phyloP scores from a whole-genome alignment of 257 asterid species.

The Primulina tabacum region DNA sequence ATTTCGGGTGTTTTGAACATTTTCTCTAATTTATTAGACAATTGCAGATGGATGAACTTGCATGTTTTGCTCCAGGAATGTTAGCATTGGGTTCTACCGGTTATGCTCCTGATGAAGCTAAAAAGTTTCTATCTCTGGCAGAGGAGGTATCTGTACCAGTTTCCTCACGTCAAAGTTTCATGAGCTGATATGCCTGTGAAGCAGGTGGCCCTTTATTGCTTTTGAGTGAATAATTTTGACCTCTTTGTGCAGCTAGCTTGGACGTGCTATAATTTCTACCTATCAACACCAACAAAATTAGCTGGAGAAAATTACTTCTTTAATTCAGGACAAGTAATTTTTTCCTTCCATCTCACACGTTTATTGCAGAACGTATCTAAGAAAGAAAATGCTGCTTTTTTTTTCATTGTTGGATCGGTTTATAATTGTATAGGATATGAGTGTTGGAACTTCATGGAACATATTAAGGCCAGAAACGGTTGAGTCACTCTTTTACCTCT shows the following conservation, averaged over 20 bases:
- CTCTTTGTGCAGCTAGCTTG: constrained; percentile 78
- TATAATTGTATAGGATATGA: constrained; percentile 67
- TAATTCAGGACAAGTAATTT: constrained; percentile 66
- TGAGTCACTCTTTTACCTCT: constrained; percentile 95
- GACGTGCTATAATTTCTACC: constrained; percentile 99
- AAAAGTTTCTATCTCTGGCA: constrained; percentile 71
- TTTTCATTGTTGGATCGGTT: constrained; percentile 14
- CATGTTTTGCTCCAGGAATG: constrained; percentile 99
- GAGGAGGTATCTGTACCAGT: constrained; percentile 67
- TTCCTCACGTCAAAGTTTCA: constrained; percentile 17
- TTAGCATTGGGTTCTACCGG: constrained; percentile 90
- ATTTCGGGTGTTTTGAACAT: constrained; percentile 7
- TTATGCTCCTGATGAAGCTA: constrained; percentile 78
- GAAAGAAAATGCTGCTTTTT: neutral
- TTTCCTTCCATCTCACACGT: constrained; percentile 11
- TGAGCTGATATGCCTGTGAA: constrained; percentile 17
- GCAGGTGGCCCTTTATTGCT: constrained; percentile 17
- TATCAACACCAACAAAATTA: constrained; percentile 93
- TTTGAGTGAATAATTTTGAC: constrained; percentile 25
- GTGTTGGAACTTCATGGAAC: constrained; percentile 99
- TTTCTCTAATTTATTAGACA: constrained; percentile 28
- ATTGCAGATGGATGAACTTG: constrained; percentile 97
- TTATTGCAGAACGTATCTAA: constrained; percentile 9
- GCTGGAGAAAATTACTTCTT: constrained; percentile 98
- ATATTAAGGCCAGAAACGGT: constrained; percentile 99